Conservation (phyloP, 2,329 filamentous ascomycete species). For the Akanthomyces dipterigenus region DNA sequence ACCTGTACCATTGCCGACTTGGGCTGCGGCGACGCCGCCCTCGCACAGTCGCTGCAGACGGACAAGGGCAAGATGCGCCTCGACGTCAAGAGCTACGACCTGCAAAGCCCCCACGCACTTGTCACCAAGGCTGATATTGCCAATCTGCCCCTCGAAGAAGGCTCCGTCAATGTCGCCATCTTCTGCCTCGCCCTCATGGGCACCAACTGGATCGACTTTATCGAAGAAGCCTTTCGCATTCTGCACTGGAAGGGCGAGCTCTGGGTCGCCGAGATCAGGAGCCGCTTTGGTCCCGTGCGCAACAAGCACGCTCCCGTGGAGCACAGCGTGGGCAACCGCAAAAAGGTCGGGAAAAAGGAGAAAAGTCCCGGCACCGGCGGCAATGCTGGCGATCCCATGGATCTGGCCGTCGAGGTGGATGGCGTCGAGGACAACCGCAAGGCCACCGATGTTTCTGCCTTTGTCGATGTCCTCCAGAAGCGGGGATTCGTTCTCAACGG, state of each 20-base stretch:
- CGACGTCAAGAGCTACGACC: constrained; percentile 76
- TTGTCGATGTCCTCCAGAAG: constrained; percentile 73
- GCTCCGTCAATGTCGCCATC: constrained; percentile 75
- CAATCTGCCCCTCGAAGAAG: constrained; percentile 67
- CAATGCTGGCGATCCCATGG: constrained; percentile 43
- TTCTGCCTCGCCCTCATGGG: constrained; percentile 98
- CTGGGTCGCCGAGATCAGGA: constrained; percentile 97
- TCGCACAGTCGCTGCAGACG: constrained; percentile 62
- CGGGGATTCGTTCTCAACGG: constrained; percentile 80
- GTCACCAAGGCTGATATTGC: constrained; percentile 89
- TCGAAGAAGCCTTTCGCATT: constrained; percentile 91
- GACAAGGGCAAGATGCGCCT: constrained; percentile 62
- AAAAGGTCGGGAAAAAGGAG: constrained; percentile 45
- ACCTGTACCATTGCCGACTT: constrained; percentile 79
- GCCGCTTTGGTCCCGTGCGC: constrained; percentile 56
- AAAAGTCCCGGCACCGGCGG: constrained; percentile 41
- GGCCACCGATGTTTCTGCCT: constrained; percentile 81
- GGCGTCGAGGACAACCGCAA: constrained; percentile 55
- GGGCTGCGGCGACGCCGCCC: constrained; percentile 84
- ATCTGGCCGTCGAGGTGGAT: constrained; percentile 65
- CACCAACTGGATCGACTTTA: constrained; percentile 94
- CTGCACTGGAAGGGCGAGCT: constrained; percentile 92
- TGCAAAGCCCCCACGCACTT: constrained; percentile 67
- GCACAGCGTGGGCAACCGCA: constrained; percentile 66
- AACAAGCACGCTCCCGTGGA: constrained; percentile 41